These are phyloP conservation scores for Parsonsia alboflavescens DNA, from an alignment of 257 asterid species.

Conservation along the genomic window DNA sequence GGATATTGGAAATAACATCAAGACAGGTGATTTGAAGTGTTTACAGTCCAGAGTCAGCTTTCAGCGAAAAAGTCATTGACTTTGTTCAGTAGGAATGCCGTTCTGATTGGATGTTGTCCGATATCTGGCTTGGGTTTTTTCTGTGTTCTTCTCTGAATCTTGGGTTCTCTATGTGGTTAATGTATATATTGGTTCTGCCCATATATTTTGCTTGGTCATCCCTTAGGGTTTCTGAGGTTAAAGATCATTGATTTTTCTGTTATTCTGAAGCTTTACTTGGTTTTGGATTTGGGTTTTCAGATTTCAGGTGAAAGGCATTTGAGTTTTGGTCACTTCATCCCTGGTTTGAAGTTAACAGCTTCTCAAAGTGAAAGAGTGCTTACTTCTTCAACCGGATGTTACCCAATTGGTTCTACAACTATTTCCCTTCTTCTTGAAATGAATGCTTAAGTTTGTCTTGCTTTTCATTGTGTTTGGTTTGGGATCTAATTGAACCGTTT, in stretches of 20 bases:
- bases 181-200: conserved; percentile 15
- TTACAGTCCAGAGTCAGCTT: conserved; percentile 23
- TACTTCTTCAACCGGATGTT: conserved; percentile 14
- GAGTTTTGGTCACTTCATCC: conserved; percentile 14
- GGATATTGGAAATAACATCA: conserved; percentile 24
- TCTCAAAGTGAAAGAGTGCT: not conserved
- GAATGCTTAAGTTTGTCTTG: not conserved
- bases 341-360: conserved; percentile 6
- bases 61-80: conserved; percentile 21
- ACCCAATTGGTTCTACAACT: conserved; percentile 10
- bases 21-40: conserved; percentile 25
- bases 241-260: conserved; percentile 14
- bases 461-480: not conserved
- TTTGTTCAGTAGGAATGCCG: conserved; percentile 27
- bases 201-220: conserved; percentile 13
- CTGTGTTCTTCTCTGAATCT: conserved; percentile 11
- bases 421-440: conserved; percentile 5
- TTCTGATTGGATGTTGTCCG: conserved; percentile 29
- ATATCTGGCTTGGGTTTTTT: conserved; percentile 20
- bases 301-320: conserved; percentile 10
- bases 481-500: not conserved
- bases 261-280: conserved; percentile 9
- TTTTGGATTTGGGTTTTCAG: conserved; percentile 18
- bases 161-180: conserved; percentile 10
- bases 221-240: conserved; percentile 16